Base-by-base conservation (phyloP, 345 rosid genomes). In the Brassica nigra region DNA sequence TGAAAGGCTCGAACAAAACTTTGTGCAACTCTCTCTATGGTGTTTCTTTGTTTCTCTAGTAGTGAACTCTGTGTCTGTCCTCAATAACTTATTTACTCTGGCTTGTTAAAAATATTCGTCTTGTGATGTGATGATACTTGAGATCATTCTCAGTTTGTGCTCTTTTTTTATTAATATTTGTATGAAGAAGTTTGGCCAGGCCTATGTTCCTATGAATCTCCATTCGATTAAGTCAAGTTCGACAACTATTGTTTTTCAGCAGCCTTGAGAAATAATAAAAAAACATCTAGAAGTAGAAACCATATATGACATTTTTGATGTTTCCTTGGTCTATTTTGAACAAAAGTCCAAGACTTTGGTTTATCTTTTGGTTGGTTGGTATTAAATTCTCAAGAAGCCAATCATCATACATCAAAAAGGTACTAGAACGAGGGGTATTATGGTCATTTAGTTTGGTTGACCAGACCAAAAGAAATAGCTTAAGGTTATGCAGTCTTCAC, bases 1-100 rank as follows among this genome's bases (percentile, higher is more conserved):
- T 86, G 75, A 55, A 79, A 58, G n/a, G 2, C 15, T 18, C 11
- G 65, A 68, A 34, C 20, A 49, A 59, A 18, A 64, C 79, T 54
- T 2, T 52, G 28, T 62, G 70, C 57, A 49, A 74, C 71, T 29
- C 20, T 55, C 47, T 30, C 11, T 49, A 28, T 62, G 31, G 2
- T 67, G 33, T 34, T 11, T 64, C n/a, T 37, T 37, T 79, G 62
- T 57, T 16, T 62, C 68, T 58, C 47, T 70, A 62, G 20, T 52
- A 34, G 42, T 54, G 66, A 37, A 44, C 16, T 69, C 16, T 36
- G 28, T 31, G 57, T 63, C 27, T 23, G 27, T 23, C 1, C 29
- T 42, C 1, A 57, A 65, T 8, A 64, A 37, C 76, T 54, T 1
- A 8, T 5, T 23, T 10, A 9, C 68, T 68, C 54, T 67, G 70